phyloP scores from a whole-genome alignment of 2,329 filamentous ascomycete genomes.

The Thermothelomyces thermophilus region DNA sequence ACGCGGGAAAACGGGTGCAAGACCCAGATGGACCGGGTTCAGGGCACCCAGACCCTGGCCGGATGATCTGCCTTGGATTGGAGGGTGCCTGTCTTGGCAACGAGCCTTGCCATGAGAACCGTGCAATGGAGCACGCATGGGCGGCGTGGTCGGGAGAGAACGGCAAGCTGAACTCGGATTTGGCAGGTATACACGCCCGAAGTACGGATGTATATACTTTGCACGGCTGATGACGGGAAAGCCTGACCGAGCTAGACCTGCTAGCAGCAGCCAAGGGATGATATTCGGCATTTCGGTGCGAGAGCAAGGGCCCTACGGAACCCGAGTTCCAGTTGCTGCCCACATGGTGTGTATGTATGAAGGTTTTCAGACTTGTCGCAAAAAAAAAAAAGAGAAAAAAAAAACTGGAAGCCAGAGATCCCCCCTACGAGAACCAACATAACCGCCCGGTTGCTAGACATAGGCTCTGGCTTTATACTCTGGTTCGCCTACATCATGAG shows the following conservation, averaged over 20 bases:
- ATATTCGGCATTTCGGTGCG: neutral
- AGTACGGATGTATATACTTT: no score
- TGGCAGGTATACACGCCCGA: neutral
- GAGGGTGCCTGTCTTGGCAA: constrained; percentile 5
- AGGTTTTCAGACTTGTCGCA: no score
- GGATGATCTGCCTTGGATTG: neutral
- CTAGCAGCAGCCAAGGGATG: neutral
- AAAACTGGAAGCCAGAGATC: neutral
- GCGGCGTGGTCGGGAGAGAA: neutral
- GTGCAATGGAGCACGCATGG: constrained; percentile 2
- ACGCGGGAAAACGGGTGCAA: neutral
- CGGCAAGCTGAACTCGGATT: neutral
- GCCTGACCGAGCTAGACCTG: neutral
- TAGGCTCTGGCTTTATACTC: constrained; percentile 1
- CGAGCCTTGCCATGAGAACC: constrained; percentile 1
- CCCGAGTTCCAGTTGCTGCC: no score
- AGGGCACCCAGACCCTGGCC: constrained; percentile 7
- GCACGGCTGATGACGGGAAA: neutral
- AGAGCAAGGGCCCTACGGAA: neutral
- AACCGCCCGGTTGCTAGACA: constrained; percentile 2
- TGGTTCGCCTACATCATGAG: neutral
- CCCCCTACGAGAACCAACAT: neutral
- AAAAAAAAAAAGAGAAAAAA: no score
- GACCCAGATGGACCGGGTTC: neutral
- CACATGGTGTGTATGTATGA: neutral